A percentile compares a stretch with the other conserved stretches of the same genome.
These are phyloP conservation scores for Amoebophrya sp. DNA, from an alignment of 169 alveolate genomes.

Conservation along the genomic window DNA sequence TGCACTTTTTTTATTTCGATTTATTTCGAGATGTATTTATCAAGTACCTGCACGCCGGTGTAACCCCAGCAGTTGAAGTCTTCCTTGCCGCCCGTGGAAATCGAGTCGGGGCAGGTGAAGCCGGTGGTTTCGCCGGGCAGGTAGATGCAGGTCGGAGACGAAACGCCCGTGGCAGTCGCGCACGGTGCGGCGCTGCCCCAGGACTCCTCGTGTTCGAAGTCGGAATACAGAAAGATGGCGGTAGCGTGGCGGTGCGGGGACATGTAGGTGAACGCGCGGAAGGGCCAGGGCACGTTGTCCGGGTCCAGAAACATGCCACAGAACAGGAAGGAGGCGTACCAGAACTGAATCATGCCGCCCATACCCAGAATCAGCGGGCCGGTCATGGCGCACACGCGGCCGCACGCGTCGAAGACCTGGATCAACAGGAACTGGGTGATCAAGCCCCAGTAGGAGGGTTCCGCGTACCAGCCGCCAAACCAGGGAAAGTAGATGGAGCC, in stretches of 20 bases:
- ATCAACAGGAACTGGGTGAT: not conserved
- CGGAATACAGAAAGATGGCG: not conserved
- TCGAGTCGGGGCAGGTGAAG: not conserved
- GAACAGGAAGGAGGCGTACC: conserved; percentile 12
- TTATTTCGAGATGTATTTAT: too few species aligned
- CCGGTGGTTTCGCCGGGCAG: not conserved
- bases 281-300: not conserved
- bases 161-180: not conserved
- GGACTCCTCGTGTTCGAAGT: not conserved
- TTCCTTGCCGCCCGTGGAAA: too few species aligned
- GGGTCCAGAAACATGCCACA: conserved; percentile 6
- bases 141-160: not conserved
- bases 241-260: not conserved
- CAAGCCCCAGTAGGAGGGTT: not conserved
- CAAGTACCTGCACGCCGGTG: not conserved
- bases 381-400: not conserved
- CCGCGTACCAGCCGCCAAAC: not conserved
- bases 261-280: conserved; percentile 8
- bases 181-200: not conserved
- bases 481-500: not conserved
- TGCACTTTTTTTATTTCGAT: too few species aligned
- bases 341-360: not conserved
- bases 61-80: not conserved
- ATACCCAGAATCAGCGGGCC: not conserved
- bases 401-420: not conserved